A percentile compares a stretch with the other conserved stretches of the same genome.
These are phyloP conservation scores for Neophaeococcomyces aloes DNA, from an alignment of 2,329 filamentous ascomycete genomes.

Conservation along the genomic window DNA sequence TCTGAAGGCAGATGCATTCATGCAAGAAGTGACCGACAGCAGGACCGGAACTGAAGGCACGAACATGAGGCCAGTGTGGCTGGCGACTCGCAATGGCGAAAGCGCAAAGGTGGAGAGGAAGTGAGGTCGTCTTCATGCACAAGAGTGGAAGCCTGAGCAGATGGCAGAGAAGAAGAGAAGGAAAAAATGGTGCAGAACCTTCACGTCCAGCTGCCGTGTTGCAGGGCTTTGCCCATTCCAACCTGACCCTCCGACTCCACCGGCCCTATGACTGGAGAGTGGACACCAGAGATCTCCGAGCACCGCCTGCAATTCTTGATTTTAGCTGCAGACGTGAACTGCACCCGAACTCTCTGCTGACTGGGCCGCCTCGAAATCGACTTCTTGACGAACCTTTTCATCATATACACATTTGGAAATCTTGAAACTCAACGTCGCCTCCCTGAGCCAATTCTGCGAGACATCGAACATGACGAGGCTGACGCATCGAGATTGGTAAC, in stretches of 20 bases:
- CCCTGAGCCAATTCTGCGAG: background rate
- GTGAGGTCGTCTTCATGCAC: constrained; percentile 6
- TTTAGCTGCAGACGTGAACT: constrained; percentile 8
- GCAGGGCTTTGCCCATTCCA: constrained; percentile 7
- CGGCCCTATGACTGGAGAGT: background rate
- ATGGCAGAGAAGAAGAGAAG: constrained; percentile 2
- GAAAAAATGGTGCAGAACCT: constrained; percentile 3
- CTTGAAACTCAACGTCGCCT: background rate
- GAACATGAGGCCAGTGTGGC: constrained; percentile 6
- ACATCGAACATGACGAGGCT: constrained; percentile 1
- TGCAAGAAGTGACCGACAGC: constrained; percentile 4
- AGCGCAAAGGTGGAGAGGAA: constrained; percentile 1
- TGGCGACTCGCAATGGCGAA: constrained; percentile 6
- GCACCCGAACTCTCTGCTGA: constrained; percentile 6
- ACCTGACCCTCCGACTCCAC: constrained; percentile 1
- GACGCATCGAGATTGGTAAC: constrained; percentile 1
- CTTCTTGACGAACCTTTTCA: constrained; percentile 2
- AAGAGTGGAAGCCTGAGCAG: constrained; percentile 6
- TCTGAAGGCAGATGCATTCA: constrained; percentile 9
- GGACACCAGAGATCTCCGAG: constrained; percentile 1
- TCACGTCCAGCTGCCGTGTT: constrained; percentile 3
- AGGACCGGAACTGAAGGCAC: background rate
- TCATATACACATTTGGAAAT: constrained; percentile 7
- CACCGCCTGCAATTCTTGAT: constrained; percentile 6
- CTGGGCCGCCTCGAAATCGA: constrained; percentile 7